These are phyloP conservation scores for Sequoiadendron giganteum DNA, from an alignment of 75 land plant species.

Conservation along the genomic window DNA sequence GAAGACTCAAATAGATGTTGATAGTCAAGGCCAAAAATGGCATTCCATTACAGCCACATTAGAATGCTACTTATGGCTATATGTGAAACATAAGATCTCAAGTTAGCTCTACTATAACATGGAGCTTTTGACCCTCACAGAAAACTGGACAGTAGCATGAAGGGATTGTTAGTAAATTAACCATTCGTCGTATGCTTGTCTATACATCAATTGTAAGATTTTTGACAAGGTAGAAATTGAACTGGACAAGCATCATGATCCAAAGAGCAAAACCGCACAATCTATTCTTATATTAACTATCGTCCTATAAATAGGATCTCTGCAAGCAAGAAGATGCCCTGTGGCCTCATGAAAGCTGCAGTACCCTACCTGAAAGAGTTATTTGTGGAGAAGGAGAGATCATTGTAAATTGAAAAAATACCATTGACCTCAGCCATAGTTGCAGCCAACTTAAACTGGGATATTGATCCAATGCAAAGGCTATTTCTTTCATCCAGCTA, in stretches of 20 bases:
- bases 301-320: not conserved
- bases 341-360: not conserved
- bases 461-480: not conserved
- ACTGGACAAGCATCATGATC: not conserved
- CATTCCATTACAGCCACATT: not conserved
- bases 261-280: not conserved
- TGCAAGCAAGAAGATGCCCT: not conserved
- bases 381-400: not conserved
- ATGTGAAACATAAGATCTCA: not conserved
- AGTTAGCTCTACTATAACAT: not conserved
- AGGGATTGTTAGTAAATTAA: not conserved
- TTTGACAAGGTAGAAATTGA: not conserved
- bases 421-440: not conserved
- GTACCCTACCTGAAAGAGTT: not conserved
- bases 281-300: not conserved
- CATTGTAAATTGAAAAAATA: not conserved
- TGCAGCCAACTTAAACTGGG: not conserved
- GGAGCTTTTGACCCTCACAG: not conserved
- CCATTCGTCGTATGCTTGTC: not conserved
- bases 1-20: not conserved
- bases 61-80: not conserved
- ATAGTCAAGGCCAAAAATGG: not conserved
- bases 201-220: not conserved
- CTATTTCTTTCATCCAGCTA: slow-evolving; percentile 21
- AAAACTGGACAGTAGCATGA: not conserved